Evolutionary conservation across 768 basidiomycete genomes (phyloP).

Genomic region (Clavaria fumosa): DNA sequence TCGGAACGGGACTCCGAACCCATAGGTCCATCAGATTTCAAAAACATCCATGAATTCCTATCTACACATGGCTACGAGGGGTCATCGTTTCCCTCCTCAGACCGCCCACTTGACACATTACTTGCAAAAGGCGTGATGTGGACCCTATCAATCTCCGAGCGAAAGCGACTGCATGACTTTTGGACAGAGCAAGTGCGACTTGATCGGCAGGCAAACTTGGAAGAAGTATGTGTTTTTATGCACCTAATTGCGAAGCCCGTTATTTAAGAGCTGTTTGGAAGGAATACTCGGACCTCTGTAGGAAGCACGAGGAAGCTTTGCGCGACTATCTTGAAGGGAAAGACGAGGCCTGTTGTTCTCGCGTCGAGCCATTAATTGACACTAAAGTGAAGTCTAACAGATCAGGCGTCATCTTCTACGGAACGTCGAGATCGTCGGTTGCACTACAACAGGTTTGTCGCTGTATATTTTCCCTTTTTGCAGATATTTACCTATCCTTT

Average conservation of each 20-base stretch:
- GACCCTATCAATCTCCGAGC: constrained; percentile 37
- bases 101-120: constrained; percentile 25
- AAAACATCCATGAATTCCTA: constrained; percentile 23
- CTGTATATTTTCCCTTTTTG: background rate
- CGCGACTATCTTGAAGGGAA: constrained; percentile 29
- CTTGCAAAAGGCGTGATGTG: constrained; percentile 29
- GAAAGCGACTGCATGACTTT: constrained; percentile 24
- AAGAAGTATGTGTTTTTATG: constrained; percentile 4
- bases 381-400: constrained; percentile 20
- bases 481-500: constrained; percentile 1
- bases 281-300: constrained; percentile 31
- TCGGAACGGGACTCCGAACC: background rate
- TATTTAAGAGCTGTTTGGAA: constrained; percentile 15
- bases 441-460: constrained; percentile 53
- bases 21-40: constrained; percentile 12
- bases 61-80: constrained; percentile 18
- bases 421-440: constrained; percentile 49
- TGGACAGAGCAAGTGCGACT: constrained; percentile 34
- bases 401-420: constrained; percentile 37
- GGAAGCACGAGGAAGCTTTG: constrained; percentile 19
- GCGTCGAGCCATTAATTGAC: background rate
- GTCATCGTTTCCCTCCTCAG: constrained; percentile 22
- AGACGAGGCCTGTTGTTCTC: constrained; percentile 32
- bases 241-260: background rate
- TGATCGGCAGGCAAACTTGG: constrained; percentile 11